Evolutionary conservation across 2,329 filamentous ascomycete genomes (phyloP).

Genomic region (Eutypella sp.): DNA sequence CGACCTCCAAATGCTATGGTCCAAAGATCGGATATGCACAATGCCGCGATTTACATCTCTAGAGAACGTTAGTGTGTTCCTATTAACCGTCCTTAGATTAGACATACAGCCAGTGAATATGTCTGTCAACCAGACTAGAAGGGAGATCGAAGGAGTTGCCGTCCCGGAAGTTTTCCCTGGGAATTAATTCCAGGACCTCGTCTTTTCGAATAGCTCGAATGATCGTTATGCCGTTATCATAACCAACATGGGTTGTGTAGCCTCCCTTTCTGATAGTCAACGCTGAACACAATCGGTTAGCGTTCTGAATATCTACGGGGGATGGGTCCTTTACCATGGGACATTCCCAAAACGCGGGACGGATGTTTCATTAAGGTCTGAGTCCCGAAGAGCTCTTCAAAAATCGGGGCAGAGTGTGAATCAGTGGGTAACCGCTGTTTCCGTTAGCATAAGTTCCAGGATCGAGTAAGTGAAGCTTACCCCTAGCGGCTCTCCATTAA

Average conservation of each 20-base stretch:
- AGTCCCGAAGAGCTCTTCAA: conserved; percentile 49
- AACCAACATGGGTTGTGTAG: conserved; percentile 51
- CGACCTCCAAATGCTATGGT: conserved; percentile 26
- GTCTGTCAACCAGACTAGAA: conserved; percentile 40
- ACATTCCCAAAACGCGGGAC: conserved; percentile 49
- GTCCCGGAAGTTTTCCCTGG: conserved; percentile 24
- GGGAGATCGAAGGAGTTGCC: conserved; percentile 43
- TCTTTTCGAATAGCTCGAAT: conserved; percentile 34
- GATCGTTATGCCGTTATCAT: conserved; percentile 33
- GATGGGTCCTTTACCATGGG: conserved; percentile 31
- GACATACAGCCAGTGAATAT: conserved; percentile 57
- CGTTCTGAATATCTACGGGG: background rate
- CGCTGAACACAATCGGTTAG: conserved; percentile 14
- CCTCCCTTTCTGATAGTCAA: conserved; percentile 25
- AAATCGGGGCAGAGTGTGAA: conserved; percentile 15
- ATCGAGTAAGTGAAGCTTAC: conserved; percentile 8
- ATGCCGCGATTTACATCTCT: conserved; percentile 23
- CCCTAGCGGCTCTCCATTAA: conserved; percentile 42
- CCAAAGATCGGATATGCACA: conserved; percentile 47
- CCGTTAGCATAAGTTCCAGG: conserved; percentile 10
- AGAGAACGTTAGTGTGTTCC: background rate
- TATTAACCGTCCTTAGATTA: background rate
- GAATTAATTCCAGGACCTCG: conserved; percentile 30
- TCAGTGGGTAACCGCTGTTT: conserved; percentile 35
- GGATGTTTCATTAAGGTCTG: conserved; percentile 47